phyloP scores from a whole-genome alignment of 2,329 filamentous ascomycete genomes.

The Didymella glomerata region DNA sequence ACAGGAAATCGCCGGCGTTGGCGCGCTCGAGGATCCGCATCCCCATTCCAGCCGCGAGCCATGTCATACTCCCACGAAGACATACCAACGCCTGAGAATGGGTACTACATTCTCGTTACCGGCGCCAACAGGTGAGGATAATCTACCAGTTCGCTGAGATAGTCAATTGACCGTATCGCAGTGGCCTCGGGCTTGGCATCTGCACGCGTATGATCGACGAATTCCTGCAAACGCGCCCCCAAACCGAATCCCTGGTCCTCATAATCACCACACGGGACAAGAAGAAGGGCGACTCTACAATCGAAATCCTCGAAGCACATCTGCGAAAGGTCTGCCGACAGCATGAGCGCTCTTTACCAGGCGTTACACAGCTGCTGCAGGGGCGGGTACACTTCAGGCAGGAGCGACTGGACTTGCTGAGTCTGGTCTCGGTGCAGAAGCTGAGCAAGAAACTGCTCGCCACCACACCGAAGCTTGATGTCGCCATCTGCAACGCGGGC shows the following conservation, averaged over 20 bases:
- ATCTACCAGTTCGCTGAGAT: fast-evolving
- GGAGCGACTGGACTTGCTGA: conserved; percentile 66
- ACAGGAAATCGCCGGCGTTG: conserved; percentile 20
- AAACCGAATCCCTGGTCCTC: conserved; percentile 75
- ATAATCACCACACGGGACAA: conserved; percentile 83
- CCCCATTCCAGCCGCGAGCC: conserved; percentile 11
- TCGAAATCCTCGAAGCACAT: conserved; percentile 69
- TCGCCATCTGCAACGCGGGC: conserved; percentile 85
- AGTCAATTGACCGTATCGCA: conserved; percentile 55
- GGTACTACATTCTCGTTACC: conserved; percentile 73
- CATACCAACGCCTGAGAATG: conserved; percentile 41
- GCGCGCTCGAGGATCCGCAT: conserved; percentile 10
- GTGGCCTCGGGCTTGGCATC: conserved; percentile 86
- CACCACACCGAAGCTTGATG: conserved; percentile 75
- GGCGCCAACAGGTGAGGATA: conserved; percentile 79
- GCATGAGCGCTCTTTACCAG: conserved; percentile 48
- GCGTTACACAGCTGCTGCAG: conserved; percentile 53
- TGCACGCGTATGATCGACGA: conserved; percentile 88
- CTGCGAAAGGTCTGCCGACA: conserved; percentile 58
- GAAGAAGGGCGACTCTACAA: conserved; percentile 77
- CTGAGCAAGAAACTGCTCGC: conserved; percentile 62
- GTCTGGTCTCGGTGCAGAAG: conserved; percentile 63
- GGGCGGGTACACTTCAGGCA: conserved; percentile 61
- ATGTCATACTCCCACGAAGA: conserved; percentile 33
- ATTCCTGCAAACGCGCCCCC: conserved; percentile 75